Evolutionary conservation across 1,284 basidiomycete species (phyloP).

Genomic region (Puccinia hordei): DNA sequence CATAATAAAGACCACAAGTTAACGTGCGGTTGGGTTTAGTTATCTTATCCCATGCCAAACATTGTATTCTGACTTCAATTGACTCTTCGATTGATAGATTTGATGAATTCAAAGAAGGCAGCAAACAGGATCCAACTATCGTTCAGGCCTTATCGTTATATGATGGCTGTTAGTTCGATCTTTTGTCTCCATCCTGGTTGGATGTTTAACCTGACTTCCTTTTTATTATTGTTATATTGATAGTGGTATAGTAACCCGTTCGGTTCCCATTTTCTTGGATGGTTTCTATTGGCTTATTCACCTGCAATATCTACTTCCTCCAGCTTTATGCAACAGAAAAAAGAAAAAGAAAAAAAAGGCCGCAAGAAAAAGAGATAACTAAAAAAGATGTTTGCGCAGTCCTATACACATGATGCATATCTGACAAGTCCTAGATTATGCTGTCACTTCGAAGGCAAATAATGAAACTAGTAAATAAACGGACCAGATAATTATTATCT

Average conservation of each 20-base stretch:
- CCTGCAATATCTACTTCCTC: not conserved
- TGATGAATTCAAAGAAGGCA: conserved; percentile 94
- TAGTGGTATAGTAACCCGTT: not conserved
- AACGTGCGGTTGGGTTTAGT: not conserved
- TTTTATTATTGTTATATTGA: not conserved
- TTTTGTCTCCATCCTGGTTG: not conserved
- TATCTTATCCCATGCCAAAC: conserved; percentile 63
- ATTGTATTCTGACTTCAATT: not conserved
- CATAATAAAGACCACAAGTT: conserved; percentile 55
- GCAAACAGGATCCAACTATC: conserved; percentile 96
- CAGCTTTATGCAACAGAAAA: not conserved
- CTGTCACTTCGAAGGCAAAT: not conserved
- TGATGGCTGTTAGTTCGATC: conserved; percentile 36
- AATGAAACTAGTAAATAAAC: not conserved
- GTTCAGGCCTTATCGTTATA: conserved; percentile 70
- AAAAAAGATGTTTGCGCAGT: not conserved
- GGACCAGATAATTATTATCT: conserved; percentile 6
- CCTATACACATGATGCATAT: not conserved
- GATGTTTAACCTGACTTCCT: not conserved
- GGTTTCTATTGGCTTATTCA: conserved; percentile 1
- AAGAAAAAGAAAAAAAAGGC: not conserved
- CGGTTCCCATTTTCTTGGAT: conserved; percentile 3
- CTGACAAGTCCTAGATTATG: not conserved
- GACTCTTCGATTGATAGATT: not conserved
- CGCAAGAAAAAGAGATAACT: not conserved